Base-by-base conservation (phyloP, 1,139 yeast species). In the Pichia sp. region DNA sequence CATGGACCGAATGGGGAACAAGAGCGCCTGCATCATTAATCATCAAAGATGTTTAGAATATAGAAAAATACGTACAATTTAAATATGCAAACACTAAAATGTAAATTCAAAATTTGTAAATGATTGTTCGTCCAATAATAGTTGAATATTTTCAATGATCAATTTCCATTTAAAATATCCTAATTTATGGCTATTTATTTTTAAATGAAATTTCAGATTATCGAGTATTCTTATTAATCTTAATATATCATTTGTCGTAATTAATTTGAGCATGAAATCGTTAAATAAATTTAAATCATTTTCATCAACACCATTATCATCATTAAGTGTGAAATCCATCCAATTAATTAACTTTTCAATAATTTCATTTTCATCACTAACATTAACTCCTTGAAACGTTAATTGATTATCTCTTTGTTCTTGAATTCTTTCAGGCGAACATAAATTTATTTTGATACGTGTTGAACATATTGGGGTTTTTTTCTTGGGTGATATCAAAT, bases 1-100 rank as follows among this genome's bases (percentile, higher is more conserved):
- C 95, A 50, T 93, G 98, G 99, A 87, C 96, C 6, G 70, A 67
- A 50, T 67, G 70, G 70, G 69, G 64, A 11, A 62, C 60, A 48
- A 62, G 70, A 50, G 69, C 70, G 2, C 67, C 67, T 5, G 31
- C 47, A 30, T 59, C 61, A 11, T 53, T 60, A 18, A 60, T 67
- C 19, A 64, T 57, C 7, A 66, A 64, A 47, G 66, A 60, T 47
- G 48, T 50, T 46, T 52, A 38, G 34, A 19, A 19, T n/a, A 42
- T 14, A 22, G 18, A 42, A 29, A 44, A 14, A 4, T n/a, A 19
- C 18, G 13, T 33, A 33, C 19, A 33, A 2, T 6, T 19, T n/a
- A 5, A 9, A 34, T 30, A 16, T 19, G 25, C 10, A 6, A 3
- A 5, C 7, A 25, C 53, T 47, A 64, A 41, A 63, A 63, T 1